Base-by-base conservation (phyloP, 1,284 basidiomycete species). In the Ceratobasidium sp. region DNA sequence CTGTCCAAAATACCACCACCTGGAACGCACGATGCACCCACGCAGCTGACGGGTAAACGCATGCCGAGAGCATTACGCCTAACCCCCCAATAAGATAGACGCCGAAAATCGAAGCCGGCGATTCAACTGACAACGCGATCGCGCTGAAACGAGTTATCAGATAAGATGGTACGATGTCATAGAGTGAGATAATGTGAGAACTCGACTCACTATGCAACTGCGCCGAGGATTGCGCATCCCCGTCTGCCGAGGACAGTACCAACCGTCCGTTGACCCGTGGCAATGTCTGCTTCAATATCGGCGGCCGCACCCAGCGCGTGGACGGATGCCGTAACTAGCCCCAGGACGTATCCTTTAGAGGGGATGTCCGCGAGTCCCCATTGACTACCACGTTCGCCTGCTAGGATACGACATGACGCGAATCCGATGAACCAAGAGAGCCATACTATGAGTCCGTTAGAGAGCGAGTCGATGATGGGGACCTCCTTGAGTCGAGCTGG, bases 301-400 rank as follows among this genome's bases (percentile, higher is more conserved):
- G 78, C 77, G 8, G 72, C 79, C 7, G 79, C 79, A 27, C 78
- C 79, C 4, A 80, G 71, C 24, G 79, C 77, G 59, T 80, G 79
- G 5, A 79, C 76, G 14, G 79, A 79, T 19, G 77, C 60, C 6
- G 77, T 76, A 62, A 78, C 79, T 14, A 79, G 62, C n/a, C 78
- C 76, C 15, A 80, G 59, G 4, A 78, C 60, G 57, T 77, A 76
- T 5, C 76, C 77, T 51, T 79, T 79, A 9, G 69, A 50, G 1
- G 75, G 75, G 29, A 73, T 67, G 48, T 57, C 45, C 9, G 62
- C 33, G 2, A 73, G 5, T 19, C 19, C 71, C 71, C 71, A 73
- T n/a, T n/a, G 4, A n/a, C 17, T n/a, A 11, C 41, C 69, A 48
- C 62, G 53, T 51, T 24, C 73, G 33, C 44, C 64, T 31, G 63